Evolutionary conservation across 176 grass and related monocot genomes (phyloP).

Genomic region (Musa itinerans): DNA sequence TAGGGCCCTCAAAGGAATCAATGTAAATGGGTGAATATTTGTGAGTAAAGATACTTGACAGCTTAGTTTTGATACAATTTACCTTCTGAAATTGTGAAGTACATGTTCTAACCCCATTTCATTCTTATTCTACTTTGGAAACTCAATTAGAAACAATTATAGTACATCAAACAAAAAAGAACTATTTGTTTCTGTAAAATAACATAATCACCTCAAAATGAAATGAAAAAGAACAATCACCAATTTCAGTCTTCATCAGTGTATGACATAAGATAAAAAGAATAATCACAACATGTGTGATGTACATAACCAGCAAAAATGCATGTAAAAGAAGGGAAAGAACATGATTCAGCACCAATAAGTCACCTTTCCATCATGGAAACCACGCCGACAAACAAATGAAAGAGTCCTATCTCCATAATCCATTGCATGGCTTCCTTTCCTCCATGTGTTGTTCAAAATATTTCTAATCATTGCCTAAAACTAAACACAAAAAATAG

Average conservation of each 20-base stretch:
- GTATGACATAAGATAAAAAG: neutral
- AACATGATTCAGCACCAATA: neutral
- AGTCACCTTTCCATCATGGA: neutral
- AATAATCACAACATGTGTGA: neutral
- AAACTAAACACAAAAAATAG: neutral
- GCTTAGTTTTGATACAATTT: too few relatives aligned
- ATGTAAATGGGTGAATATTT: too few relatives aligned
- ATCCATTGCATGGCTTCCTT: conserved; percentile 1
- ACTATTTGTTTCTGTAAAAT: too few relatives aligned
- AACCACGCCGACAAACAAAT: neutral
- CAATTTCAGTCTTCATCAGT: neutral
- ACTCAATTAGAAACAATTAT: too few relatives aligned
- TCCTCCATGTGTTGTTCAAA: neutral
- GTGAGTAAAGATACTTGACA: too few relatives aligned
- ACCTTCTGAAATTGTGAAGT: too few relatives aligned
- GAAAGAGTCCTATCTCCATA: neutral
- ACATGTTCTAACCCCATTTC: too few relatives aligned
- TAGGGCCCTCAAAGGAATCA: too few relatives aligned
- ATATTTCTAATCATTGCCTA: neutral
- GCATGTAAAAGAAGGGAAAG: neutral
- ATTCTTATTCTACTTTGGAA: too few relatives aligned
- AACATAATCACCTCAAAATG: neutral
- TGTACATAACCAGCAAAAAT: neutral
- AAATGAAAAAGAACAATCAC: neutral
- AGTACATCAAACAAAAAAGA: too few relatives aligned